Percentiles rank a stretch among this genome's conserved stretches.
Conservation (phyloP, 2,329 filamentous ascomycete genomes). For the Lojkania enalia region DNA sequence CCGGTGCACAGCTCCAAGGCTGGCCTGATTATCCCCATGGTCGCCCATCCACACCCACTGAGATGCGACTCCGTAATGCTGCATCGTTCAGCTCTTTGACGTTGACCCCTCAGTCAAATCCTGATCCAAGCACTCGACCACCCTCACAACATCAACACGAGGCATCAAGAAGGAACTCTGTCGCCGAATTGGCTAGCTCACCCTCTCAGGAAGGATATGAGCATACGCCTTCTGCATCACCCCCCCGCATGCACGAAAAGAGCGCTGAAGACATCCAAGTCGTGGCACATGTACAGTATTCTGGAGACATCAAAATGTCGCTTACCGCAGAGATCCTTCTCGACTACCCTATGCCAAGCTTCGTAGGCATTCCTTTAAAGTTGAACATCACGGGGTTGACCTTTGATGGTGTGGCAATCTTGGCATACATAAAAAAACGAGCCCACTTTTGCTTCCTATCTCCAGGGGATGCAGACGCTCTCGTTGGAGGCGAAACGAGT, state of each 20-base stretch:
- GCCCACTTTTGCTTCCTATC: constrained; percentile 95
- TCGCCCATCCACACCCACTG: constrained; percentile 38
- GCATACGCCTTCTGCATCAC: constrained; percentile 40
- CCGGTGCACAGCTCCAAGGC: constrained; percentile 66
- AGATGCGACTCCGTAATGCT: constrained; percentile 42
- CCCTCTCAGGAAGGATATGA: constrained; percentile 34
- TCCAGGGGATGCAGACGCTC: constrained; percentile 81
- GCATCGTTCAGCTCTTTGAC: constrained; percentile 52
- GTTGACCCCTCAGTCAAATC: constrained; percentile 50
- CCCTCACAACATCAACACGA: constrained; percentile 49
- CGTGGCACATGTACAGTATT: constrained; percentile 86
- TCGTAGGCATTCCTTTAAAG: constrained; percentile 92
- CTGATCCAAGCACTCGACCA: constrained; percentile 49
- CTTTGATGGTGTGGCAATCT: constrained; percentile 91
- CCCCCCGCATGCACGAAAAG: constrained; percentile 67
- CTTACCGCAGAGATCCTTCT: constrained; percentile 93
- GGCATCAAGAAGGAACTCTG: constrained; percentile 29
- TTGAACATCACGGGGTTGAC: constrained; percentile 92
- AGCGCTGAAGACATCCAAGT: constrained; percentile 88
- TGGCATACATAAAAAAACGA: constrained; percentile 86
- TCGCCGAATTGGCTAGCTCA: constrained; percentile 30
- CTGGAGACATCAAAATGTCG: constrained; percentile 82
- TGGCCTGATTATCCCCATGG: constrained; percentile 48
- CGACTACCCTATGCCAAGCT: constrained; percentile 98
- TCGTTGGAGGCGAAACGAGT: constrained; percentile 52